Percentiles rank a stretch among this genome's conserved stretches.
phyloP scores from a whole-genome alignment of 495 filamentous ascomycete genomes.

The Penicillium goetzii region DNA sequence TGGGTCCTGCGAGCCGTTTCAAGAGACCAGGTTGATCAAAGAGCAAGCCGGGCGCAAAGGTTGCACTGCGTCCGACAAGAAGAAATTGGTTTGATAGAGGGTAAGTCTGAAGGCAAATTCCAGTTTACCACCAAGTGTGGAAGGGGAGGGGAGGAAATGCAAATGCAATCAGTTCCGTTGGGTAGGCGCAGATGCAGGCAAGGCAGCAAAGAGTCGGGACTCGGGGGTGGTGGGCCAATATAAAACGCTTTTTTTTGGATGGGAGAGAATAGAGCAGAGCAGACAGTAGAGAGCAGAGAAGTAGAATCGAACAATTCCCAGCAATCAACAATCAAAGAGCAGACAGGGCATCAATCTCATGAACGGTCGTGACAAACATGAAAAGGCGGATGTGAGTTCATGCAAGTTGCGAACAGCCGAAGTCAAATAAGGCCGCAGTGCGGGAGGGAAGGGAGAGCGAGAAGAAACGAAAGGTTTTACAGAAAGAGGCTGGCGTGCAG shows the following conservation, averaged over 20 bases:
- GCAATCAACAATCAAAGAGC: constrained; percentile 27
- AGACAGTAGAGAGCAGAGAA: constrained; percentile 9
- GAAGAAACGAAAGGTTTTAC: constrained; percentile 4
- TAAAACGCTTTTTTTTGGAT: neutral
- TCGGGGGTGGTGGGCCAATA: neutral
- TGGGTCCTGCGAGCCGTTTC: neutral
- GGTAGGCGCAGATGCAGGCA: constrained; percentile 3
- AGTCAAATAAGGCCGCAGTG: constrained; percentile 25
- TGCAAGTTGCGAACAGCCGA: constrained; percentile 17
- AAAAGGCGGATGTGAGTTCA: constrained; percentile 20
- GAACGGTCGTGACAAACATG: constrained; percentile 58
- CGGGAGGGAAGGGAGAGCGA: constrained; percentile 19
- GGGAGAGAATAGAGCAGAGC: neutral
- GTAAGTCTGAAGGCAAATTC: constrained; percentile 13
- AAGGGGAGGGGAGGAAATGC: neutral
- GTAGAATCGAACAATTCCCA: neutral
- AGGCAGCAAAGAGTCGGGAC: constrained; percentile 1
- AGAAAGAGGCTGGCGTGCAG: constrained; percentile 33
- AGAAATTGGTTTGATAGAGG: constrained; percentile 24
- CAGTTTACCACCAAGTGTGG: neutral
- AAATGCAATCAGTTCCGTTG: constrained; percentile 6
- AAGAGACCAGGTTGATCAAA: constrained; percentile 7
- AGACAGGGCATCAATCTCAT: constrained; percentile 57
- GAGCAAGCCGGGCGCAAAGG: constrained; percentile 4
- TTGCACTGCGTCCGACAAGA: constrained; percentile 11